Evolutionary conservation across 331 rosid genomes (phyloP).

Genomic region (Telfairia occidentalis): DNA sequence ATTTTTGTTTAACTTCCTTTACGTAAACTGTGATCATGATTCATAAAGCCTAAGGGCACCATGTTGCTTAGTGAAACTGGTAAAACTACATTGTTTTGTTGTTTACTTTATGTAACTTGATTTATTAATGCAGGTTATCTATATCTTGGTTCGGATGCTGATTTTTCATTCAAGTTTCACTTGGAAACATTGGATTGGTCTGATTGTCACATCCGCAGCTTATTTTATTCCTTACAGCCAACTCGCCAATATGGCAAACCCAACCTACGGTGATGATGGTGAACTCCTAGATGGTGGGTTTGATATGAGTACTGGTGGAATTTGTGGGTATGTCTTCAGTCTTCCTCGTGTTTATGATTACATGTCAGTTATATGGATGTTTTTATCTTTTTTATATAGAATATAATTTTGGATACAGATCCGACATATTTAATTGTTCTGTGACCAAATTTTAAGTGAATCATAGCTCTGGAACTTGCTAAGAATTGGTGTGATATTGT

Average conservation of each 20-base stretch:
- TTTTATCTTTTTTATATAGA: neutral
- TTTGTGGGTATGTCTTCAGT: conserved; percentile 64
- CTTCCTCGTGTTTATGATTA: conserved; percentile 1
- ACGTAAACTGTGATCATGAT: neutral
- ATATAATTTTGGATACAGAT: neutral
- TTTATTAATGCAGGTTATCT: conserved; percentile 37
- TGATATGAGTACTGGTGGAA: conserved; percentile 86
- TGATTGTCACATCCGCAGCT: conserved; percentile 59
- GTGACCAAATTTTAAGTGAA: neutral
- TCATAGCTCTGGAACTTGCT: neutral
- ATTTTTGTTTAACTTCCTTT: neutral
- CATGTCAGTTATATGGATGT: neutral
- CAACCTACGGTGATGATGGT: conserved; percentile 54
- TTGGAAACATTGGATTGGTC: conserved; percentile 92
- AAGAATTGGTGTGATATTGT: conserved; percentile 5
- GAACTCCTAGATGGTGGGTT: conserved; percentile 94
- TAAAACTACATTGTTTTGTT: neutral
- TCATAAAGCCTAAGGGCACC: neutral
- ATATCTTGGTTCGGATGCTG: conserved; percentile 59
- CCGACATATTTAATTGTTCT: neutral
- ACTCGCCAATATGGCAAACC: conserved; percentile 74
- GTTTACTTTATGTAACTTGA: conserved; percentile 2
- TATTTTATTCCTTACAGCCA: conserved; percentile 68
- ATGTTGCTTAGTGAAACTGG: neutral
- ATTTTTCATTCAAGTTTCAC: conserved; percentile 73